These are phyloP conservation scores for Citrus hindsii DNA, from an alignment of 345 rosid species.

Conservation along the genomic window DNA sequence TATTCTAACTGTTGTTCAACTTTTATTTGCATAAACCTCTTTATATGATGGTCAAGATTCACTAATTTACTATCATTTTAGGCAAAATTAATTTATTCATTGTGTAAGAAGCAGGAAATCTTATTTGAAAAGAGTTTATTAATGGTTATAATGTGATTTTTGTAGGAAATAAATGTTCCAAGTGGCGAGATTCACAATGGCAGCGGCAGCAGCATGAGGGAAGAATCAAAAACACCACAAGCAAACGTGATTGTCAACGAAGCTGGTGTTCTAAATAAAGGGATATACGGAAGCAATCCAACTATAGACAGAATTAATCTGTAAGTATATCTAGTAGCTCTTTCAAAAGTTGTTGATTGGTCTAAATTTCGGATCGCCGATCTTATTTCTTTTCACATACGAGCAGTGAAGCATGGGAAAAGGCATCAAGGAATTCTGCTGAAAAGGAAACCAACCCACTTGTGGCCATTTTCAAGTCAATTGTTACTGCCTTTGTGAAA, in stretches of 20 bases:
- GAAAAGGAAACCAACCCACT: constrained; percentile 48
- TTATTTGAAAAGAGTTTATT: neutral
- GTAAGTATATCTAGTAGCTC: constrained; percentile 41
- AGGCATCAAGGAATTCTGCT: constrained; percentile 26
- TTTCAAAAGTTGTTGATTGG: neutral
- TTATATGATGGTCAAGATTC: neutral
- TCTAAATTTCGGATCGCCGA: neutral
- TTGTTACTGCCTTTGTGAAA: constrained; percentile 56
- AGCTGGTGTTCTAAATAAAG: constrained; percentile 25
- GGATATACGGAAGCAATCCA: constrained; percentile 37
- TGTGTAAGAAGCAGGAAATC: neutral
- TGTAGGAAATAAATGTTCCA: constrained; percentile 39
- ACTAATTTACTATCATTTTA: neutral
- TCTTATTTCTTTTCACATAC: constrained; percentile 5
- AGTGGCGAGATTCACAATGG: constrained; percentile 14
- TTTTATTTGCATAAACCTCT: neutral
- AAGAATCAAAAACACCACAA: constrained; percentile 17
- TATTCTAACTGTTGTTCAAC: neutral
- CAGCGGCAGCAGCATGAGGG: neutral
- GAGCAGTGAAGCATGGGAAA: constrained; percentile 82
- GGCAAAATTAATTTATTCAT: neutral
- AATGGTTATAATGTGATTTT: neutral
- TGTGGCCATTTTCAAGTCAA: constrained; percentile 44
- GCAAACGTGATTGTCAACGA: constrained; percentile 20
- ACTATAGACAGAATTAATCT: constrained; percentile 65